Percentiles rank a stretch among this genome's conserved stretches.
Conservation (phyloP, 305 asterid genomes). For the Rubia peregrina region DNA sequence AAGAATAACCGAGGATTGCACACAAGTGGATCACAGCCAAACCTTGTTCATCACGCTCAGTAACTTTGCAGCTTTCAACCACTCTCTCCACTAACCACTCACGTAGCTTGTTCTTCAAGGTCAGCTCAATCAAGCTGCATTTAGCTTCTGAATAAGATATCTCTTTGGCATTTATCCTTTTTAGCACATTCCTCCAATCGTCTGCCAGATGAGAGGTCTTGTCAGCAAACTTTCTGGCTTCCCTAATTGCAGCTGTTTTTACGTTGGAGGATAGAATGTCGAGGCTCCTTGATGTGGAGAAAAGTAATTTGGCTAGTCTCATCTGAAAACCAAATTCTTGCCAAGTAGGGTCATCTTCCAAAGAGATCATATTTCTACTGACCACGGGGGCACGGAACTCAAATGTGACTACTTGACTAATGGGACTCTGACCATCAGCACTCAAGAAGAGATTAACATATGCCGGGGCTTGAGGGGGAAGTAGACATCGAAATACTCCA, state of each 20-base stretch:
- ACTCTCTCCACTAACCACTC: conserved; percentile 90
- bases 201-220: conserved; percentile 44
- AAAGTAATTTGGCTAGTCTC: conserved; percentile 78
- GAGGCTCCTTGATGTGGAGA: conserved; percentile 61
- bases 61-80: conserved; percentile 45
- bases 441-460: conserved; percentile 60
- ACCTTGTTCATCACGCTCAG: conserved; percentile 86
- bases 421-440: conserved; percentile 65
- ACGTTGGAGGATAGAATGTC: conserved; percentile 43
- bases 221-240: conserved; percentile 59
- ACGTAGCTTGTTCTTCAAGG: conserved; percentile 54
- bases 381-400: conserved; percentile 65
- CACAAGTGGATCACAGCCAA: conserved; percentile 94
- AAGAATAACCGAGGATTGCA: conserved; percentile 79
- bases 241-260: conserved; percentile 49
- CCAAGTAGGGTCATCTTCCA: conserved; percentile 47
- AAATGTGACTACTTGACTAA: conserved; percentile 67
- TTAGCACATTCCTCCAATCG: conserved; percentile 47
- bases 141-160: conserved; percentile 63
- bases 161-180: conserved; percentile 44
- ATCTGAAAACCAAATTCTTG: conserved; percentile 61
- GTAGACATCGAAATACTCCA: conserved; percentile 71
- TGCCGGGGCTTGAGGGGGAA: conserved; percentile 70
- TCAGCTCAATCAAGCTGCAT: conserved; percentile 64
- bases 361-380: conserved; percentile 22